These are phyloP conservation scores for Didymella sp. DNA, from an alignment of 2,329 filamentous ascomycete genomes.

Conservation along the genomic window DNA sequence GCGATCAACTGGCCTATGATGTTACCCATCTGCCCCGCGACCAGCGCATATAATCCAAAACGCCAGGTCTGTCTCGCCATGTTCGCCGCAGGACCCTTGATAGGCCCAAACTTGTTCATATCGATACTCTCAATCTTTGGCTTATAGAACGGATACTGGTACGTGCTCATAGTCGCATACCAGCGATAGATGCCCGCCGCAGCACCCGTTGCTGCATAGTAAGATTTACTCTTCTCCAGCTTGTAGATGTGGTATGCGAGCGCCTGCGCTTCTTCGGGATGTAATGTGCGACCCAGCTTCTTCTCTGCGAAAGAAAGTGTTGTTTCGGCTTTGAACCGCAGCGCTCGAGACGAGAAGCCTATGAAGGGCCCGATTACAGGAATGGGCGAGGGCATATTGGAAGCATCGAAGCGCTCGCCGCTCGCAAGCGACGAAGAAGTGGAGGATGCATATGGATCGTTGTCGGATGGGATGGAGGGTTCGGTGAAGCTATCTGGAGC, in stretches of 20 bases:
- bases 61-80: slow-evolving; percentile 39
- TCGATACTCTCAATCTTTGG: slow-evolving; percentile 50
- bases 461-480: slow-evolving; percentile 44
- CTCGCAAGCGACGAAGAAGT: slow-evolving; percentile 16
- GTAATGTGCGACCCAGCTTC: slow-evolving; percentile 48
- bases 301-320: slow-evolving; percentile 44
- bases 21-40: slow-evolving; percentile 42
- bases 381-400: slow-evolving; percentile 47
- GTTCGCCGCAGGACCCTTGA: slow-evolving; percentile 44
- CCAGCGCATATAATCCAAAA: slow-evolving; percentile 34
- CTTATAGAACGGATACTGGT: slow-evolving; percentile 53
- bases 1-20: slow-evolving; percentile 45
- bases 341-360: slow-evolving; percentile 36
- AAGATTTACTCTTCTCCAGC: slow-evolving; percentile 48
- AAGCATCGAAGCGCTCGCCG: slow-evolving; percentile 46
- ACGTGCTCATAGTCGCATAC: slow-evolving; percentile 44
- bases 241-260: slow-evolving; percentile 52
- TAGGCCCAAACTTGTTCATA: slow-evolving; percentile 48
- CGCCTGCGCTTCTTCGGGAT: slow-evolving; percentile 53
- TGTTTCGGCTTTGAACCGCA: slow-evolving; percentile 40
- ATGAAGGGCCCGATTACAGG: slow-evolving; percentile 43
- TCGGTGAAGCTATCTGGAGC: slow-evolving; percentile 43
- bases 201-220: slow-evolving; percentile 47
- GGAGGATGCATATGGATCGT: slow-evolving; percentile 46
- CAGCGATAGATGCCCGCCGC: slow-evolving; percentile 42